Evolutionary conservation across 139 green algal genomes (phyloP).

Genomic region (Coccomyxa sp.): DNA sequence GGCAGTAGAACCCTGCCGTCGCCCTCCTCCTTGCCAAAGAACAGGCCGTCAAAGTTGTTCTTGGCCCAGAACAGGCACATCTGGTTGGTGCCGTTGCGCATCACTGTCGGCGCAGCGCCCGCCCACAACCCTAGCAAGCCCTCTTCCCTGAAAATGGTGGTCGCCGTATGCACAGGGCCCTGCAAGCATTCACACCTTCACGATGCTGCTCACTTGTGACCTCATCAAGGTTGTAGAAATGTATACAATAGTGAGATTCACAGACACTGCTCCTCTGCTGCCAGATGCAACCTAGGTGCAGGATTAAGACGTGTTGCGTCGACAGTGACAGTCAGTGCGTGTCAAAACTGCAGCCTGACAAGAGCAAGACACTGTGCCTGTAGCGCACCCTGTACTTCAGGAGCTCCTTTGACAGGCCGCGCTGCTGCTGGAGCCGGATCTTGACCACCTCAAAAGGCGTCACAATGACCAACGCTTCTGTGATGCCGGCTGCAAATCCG

Average conservation of each 20-base stretch:
- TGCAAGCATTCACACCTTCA: conserved; percentile 6
- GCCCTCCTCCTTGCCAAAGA: conserved; percentile 82
- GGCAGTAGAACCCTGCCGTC: conserved; percentile 70
- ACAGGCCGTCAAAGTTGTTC: conserved; percentile 64
- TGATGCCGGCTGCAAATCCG: conserved; percentile 79
- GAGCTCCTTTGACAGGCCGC: conserved; percentile 52
- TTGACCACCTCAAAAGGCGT: conserved; percentile 97
- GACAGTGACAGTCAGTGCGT: too few species aligned
- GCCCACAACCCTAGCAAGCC: conserved; percentile 81
- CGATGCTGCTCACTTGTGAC: neutral
- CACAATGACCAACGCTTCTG: conserved; percentile 90
- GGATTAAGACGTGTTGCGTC: too few species aligned
- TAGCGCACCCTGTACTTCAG: conserved; percentile 79
- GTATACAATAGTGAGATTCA: too few species aligned
- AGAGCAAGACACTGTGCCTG: too few species aligned
- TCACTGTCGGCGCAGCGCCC: conserved; percentile 81
- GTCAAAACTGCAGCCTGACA: too few species aligned
- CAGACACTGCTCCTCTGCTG: too few species aligned
- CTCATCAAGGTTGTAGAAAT: too few species aligned
- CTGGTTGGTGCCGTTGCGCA: conserved; percentile 95
- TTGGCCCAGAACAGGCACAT: conserved; percentile 96
- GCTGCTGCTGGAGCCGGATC: conserved; percentile 94
- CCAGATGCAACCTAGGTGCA: neutral
- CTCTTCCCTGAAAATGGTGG: conserved; percentile 80
- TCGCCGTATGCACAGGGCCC: conserved; percentile 80